Conservation (phyloP, 2,329 filamentous ascomycete species). For the Claviceps sp. region DNA sequence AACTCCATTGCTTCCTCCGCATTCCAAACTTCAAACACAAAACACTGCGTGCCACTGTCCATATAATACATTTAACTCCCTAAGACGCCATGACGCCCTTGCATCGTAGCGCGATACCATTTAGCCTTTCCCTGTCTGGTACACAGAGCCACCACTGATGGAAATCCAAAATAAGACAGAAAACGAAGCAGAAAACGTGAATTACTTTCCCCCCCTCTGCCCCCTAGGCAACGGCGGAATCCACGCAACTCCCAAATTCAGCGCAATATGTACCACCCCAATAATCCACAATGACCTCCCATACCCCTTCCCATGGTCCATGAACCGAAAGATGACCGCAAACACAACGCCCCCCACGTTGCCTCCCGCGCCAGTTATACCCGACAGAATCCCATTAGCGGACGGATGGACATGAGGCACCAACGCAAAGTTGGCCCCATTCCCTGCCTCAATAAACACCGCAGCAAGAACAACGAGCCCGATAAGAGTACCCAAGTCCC, state of each 20-base stretch:
- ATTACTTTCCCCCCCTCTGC: slow-evolving; percentile 18
- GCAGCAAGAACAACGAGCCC: slow-evolving; percentile 66
- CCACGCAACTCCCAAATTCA: slow-evolving; percentile 52
- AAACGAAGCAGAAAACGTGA: neutral
- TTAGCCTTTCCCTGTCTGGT: too few relatives aligned
- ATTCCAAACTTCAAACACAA: too few relatives aligned
- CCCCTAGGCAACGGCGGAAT: slow-evolving; percentile 41
- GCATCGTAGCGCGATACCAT: too few relatives aligned
- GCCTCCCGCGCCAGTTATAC: slow-evolving; percentile 64
- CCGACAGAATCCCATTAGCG: slow-evolving; percentile 68
- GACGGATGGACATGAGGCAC: slow-evolving; percentile 76
- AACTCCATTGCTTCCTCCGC: too few relatives aligned
- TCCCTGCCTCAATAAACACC: slow-evolving; percentile 72
- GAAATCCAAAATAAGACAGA: neutral
- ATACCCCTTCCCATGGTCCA: slow-evolving; percentile 48
- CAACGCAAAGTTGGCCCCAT: slow-evolving; percentile 76
- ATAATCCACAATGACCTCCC: slow-evolving; percentile 68
- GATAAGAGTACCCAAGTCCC: slow-evolving; percentile 45
- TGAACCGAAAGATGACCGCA: slow-evolving; percentile 69
- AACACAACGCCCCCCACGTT: slow-evolving; percentile 81
- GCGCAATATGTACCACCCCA: slow-evolving; percentile 56
- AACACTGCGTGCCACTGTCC: too few relatives aligned
- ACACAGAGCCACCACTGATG: too few relatives aligned
- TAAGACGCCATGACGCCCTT: too few relatives aligned
- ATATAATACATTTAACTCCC: too few relatives aligned